Evolutionary conservation across 345 rosid genomes (phyloP).

Genomic region (Excoecaria cochinchinensis): DNA sequence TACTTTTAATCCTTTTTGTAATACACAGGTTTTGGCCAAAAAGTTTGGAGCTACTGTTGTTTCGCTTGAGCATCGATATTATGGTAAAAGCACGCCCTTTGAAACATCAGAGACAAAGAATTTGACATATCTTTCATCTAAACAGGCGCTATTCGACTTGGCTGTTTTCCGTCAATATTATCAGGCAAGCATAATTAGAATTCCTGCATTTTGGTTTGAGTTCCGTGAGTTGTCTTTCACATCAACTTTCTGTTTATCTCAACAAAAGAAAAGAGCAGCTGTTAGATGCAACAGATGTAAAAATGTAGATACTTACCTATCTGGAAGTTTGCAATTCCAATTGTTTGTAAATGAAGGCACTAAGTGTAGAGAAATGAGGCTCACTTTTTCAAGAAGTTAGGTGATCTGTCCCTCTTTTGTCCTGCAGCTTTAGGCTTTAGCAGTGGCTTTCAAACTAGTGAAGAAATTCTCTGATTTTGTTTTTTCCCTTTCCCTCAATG

Average conservation of each 20-base stretch:
- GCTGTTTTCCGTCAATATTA: constrained; percentile 81
- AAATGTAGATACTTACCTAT: neutral
- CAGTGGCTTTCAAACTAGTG: neutral
- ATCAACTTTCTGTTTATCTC: neutral
- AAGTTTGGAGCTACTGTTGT: constrained; percentile 97
- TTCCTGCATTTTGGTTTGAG: neutral
- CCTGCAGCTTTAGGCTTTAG: neutral
- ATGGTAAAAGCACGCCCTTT: constrained; percentile 88
- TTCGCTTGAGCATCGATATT: constrained; percentile 95
- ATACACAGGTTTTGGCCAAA: constrained; percentile 73
- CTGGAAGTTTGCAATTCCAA: neutral
- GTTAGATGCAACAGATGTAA: neutral
- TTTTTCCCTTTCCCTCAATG: neutral
- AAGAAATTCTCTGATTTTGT: neutral
- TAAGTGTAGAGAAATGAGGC: neutral
- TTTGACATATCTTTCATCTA: constrained; percentile 84
- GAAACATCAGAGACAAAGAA: constrained; percentile 58
- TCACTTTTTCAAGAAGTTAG: neutral
- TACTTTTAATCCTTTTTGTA: neutral
- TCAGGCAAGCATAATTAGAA: constrained; percentile 45
- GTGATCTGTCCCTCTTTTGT: neutral
- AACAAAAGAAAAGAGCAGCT: neutral
- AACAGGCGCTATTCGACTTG: constrained; percentile 84
- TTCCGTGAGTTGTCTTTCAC: neutral
- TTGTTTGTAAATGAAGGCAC: neutral